Percentiles rank a stretch among this genome's conserved stretches.
These are phyloP conservation scores for Urtica urens DNA, from an alignment of 306 rosid genomes.

Conservation along the genomic window DNA sequence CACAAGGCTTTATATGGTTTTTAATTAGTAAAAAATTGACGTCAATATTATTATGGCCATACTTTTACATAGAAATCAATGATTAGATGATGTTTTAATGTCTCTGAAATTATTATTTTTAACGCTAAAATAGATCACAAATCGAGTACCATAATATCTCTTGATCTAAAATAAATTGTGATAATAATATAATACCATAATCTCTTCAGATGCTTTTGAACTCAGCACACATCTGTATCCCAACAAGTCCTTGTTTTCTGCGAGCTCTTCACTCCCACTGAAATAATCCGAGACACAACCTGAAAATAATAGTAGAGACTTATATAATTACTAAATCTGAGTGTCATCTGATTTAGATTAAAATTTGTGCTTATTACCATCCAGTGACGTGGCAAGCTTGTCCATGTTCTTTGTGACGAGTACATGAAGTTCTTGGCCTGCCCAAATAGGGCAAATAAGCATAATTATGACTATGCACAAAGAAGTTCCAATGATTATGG, in stretches of 20 bases:
- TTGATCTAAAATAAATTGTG: no score
- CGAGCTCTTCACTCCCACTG: slow-evolving; percentile 5
- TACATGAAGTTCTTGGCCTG: slow-evolving; percentile 57
- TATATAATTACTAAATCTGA: neutral
- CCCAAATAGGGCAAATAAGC: slow-evolving; percentile 70
- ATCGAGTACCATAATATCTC: no score
- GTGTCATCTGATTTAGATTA: neutral
- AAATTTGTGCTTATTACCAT: slow-evolving; percentile 31
- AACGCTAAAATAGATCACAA: no score
- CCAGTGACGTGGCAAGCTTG: slow-evolving; percentile 55
- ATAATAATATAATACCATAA: no score
- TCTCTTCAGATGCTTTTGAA: slow-evolving; percentile 59
- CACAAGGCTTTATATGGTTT: no score
- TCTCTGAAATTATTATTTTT: no score
- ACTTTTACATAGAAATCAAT: no score
- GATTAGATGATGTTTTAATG: no score
- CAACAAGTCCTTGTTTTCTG: slow-evolving; percentile 19
- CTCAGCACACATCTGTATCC: slow-evolving; percentile 59
- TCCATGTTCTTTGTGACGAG: slow-evolving; percentile 51
- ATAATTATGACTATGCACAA: slow-evolving; percentile 47
- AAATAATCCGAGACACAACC: slow-evolving; percentile 48
- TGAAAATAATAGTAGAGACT: slow-evolving; percentile 13
- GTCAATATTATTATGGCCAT: no score
- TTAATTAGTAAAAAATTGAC: no score
- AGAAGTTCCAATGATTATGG: slow-evolving; percentile 56